These are phyloP conservation scores for Vitis rotundifolia DNA, from an alignment of 164 flowering plant species.

Conservation along the genomic window DNA sequence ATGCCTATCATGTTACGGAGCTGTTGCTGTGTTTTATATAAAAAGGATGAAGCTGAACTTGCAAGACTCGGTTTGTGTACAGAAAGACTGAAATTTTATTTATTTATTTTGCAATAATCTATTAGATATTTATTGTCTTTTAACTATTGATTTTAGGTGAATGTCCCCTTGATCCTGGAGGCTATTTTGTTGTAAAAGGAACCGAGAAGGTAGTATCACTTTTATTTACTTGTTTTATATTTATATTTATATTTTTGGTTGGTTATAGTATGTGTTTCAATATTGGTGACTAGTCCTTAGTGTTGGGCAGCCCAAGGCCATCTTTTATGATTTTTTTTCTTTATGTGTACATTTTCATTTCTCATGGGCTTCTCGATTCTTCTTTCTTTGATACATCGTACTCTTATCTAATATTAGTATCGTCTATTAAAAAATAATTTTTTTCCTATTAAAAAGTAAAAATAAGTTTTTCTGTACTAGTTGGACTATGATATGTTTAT, in stretches of 20 bases:
- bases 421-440: too few species aligned
- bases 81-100: background rate
- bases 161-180: constrained; percentile 98
- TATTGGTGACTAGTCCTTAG: too few species aligned
- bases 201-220: constrained; percentile 74
- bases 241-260: background rate
- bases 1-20: constrained; percentile 96
- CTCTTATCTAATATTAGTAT: too few species aligned
- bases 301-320: too few species aligned
- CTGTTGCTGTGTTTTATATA: constrained; percentile 61
- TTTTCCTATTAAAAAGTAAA: too few species aligned
- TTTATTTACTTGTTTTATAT: background rate
- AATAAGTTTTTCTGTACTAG: too few species aligned
- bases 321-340: too few species aligned
- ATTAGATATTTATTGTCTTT: background rate
- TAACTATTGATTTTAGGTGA: constrained; percentile 54
- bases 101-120: background rate
- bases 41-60: constrained; percentile 86
- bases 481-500: too few species aligned
- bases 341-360: too few species aligned
- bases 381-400: too few species aligned
- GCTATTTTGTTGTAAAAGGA: constrained; percentile 91
- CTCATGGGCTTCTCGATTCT: too few species aligned
- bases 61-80: constrained; percentile 63
- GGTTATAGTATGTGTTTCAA: background rate